Evolutionary conservation across 768 basidiomycete genomes (phyloP), one percentile per base, ranked within the genome.

Genomic region (Gymnopilus junonius): DNA sequence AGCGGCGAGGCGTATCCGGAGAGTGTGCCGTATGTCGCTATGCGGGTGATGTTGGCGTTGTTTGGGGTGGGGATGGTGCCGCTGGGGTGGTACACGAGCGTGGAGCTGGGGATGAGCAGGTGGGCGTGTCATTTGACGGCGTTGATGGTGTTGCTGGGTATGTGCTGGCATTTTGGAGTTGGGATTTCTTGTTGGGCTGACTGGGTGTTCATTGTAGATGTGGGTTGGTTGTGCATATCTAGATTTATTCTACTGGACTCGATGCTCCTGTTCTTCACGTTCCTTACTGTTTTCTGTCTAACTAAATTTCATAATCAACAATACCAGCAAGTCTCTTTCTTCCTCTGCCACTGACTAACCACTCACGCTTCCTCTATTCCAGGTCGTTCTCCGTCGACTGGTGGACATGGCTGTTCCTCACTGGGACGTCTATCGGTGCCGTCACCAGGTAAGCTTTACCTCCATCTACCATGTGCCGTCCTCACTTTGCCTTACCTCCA

Each of bases 251-350:
- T 99, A 37, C 83, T 99, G 70, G 97, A 99, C 75, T 95, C 97
- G 21, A 97, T 99, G 94, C 81, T 99, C n/a, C 81, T 99, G 34
- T 97, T 97, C 84, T 99, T 99, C 82, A 99, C 97, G 40, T 94
- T 98, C 83, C 89, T 93, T 72, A 96, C 96, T 43, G 92, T 97
- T 68, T 96, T 97, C 77, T 94, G 92, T 74, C 80, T 99, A 54
- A 88, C 93, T 51, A 97, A 96, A 77, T 99, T 99, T 79, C 95
- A 99, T 74, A 97, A 97, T 73, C 93, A 98, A 75, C 94, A 96
- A 80, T 92, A 90, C 68, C 88, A 93, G 95, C 97, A 69, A 71
- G 94, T 80, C 4, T 25, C 6, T n/a, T n/a, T 1, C 40, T 50
- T 14, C 1, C 23, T 15, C 37, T 32, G 12, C 35, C 20, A 67